Evolutionary conservation across 805 yeast species (phyloP).

Genomic region (Zygoascus ofunaensis): DNA sequence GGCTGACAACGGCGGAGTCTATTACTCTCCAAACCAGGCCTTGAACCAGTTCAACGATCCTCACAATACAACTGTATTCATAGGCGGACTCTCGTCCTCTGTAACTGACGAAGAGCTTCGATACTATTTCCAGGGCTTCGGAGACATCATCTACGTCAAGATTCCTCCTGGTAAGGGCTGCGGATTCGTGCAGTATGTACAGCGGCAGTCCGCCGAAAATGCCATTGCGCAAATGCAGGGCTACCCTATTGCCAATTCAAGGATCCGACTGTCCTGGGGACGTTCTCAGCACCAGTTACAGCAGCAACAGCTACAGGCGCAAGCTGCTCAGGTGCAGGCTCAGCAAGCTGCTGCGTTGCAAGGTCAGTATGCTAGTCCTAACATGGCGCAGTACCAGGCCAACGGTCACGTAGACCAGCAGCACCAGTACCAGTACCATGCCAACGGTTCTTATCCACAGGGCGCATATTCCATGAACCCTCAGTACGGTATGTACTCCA

Average conservation of each 20-base stretch:
- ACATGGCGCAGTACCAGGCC: neutral
- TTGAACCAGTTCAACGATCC: constrained; percentile 63
- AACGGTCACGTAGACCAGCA: neutral
- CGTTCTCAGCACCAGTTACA: constrained; percentile 35
- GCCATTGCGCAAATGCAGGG: constrained; percentile 88
- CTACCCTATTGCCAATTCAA: constrained; percentile 72
- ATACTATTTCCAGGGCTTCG: constrained; percentile 61
- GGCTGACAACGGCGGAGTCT: constrained; percentile 17
- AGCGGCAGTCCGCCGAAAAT: constrained; percentile 72
- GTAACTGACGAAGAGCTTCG: constrained; percentile 50
- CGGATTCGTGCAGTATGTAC: constrained; percentile 78
- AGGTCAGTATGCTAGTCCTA: neutral
- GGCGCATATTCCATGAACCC: constrained; percentile 13
- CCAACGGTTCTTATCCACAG: constrained; percentile 27
- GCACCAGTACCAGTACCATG: constrained; percentile 11
- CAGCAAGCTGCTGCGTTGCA: neutral
- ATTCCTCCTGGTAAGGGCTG: constrained; percentile 74
- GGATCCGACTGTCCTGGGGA: constrained; percentile 86
- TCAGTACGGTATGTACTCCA: constrained; percentile 29
- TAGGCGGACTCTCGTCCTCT: constrained; percentile 59
- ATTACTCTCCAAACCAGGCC: constrained; percentile 20
- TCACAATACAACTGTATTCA: constrained; percentile 71
- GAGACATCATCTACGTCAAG: constrained; percentile 49
- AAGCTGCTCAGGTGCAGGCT: constrained; percentile 1
- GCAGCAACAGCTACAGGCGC: constrained; percentile 3